These are phyloP conservation scores for Parathielavia appendiculata DNA, from an alignment of 495 filamentous ascomycete genomes.

Conservation along the genomic window DNA sequence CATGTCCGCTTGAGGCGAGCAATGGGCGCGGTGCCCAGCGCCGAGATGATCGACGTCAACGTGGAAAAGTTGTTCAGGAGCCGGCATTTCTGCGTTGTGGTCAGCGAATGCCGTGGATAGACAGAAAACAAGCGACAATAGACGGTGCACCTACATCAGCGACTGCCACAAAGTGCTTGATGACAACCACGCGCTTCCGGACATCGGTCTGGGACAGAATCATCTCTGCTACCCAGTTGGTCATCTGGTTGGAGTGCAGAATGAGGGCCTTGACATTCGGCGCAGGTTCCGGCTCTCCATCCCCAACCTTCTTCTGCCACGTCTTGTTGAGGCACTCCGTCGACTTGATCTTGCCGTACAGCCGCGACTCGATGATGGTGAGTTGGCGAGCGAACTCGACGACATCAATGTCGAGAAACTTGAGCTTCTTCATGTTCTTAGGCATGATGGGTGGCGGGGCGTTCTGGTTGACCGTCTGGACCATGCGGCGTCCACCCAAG, in stretches of 20 bases:
- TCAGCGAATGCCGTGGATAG: constrained; percentile 17
- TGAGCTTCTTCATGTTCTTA: constrained; percentile 99
- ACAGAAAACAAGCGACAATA: no score
- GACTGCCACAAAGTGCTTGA: constrained; percentile 95
- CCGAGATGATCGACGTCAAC: constrained; percentile 96
- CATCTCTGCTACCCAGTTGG: constrained; percentile 99
- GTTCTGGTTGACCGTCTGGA: constrained; percentile 73
- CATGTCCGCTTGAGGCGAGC: constrained; percentile 92
- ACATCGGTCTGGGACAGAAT: constrained; percentile 90
- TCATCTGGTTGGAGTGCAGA: constrained; percentile 95
- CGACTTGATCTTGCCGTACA: constrained; percentile 92
- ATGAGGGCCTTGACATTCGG: constrained; percentile 94
- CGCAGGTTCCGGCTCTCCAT: constrained; percentile 82
- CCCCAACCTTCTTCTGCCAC: constrained; percentile 87
- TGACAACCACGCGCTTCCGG: constrained; percentile 91
- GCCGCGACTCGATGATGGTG: constrained; percentile 90
- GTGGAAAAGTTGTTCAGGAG: constrained; percentile 94
- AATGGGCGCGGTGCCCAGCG: constrained; percentile 87
- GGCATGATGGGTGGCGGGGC: constrained; percentile 86
- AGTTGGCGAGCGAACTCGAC: constrained; percentile 94
- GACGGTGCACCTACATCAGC: constrained; percentile 64
- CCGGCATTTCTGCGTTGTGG: constrained; percentile 74
- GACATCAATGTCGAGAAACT: constrained; percentile 95
- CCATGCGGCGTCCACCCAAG: constrained; percentile 74
- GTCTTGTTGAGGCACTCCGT: constrained; percentile 97